Conservation (phyloP, 495 filamentous ascomycete species). For the Melanomma pulvis-pyrius region DNA sequence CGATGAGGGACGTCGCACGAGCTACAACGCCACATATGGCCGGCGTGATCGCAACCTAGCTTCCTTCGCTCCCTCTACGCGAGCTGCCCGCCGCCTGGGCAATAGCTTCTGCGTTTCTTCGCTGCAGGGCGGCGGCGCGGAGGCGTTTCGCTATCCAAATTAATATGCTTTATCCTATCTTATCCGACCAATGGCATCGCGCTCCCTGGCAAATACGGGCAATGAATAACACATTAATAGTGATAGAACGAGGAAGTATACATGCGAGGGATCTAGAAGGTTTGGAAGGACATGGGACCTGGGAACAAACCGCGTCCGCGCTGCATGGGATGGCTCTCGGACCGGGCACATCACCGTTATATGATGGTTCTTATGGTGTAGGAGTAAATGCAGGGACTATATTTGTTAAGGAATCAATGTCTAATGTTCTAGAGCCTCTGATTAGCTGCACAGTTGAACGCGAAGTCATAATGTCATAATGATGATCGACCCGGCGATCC, state of each 20-base stretch:
- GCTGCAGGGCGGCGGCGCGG: neutral
- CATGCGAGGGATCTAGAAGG: conserved; percentile 7
- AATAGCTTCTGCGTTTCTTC: neutral
- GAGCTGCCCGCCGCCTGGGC: neutral
- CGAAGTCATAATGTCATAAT: neutral
- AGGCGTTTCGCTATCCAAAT: conserved; percentile 1
- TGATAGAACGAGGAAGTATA: neutral
- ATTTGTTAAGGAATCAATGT: neutral
- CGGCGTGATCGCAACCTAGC: neutral
- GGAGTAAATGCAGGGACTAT: neutral
- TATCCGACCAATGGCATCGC: neutral
- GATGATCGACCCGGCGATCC: neutral
- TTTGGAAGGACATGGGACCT: neutral
- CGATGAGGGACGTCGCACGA: neutral
- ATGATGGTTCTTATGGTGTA: neutral
- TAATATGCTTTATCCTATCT: conserved; percentile 8
- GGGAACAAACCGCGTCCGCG: neutral
- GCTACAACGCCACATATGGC: neutral
- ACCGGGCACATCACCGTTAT: neutral
- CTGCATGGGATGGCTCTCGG: neutral
- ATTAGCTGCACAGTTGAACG: neutral
- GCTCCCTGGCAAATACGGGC: neutral
- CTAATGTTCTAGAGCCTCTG: neutral
- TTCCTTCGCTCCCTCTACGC: neutral
- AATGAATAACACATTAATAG: neutral